A percentile compares a stretch with the other conserved stretches of the same genome.
Evolutionary conservation across 805 yeast species (phyloP).

Genomic region (Zygosaccharomyces bisporus): DNA sequence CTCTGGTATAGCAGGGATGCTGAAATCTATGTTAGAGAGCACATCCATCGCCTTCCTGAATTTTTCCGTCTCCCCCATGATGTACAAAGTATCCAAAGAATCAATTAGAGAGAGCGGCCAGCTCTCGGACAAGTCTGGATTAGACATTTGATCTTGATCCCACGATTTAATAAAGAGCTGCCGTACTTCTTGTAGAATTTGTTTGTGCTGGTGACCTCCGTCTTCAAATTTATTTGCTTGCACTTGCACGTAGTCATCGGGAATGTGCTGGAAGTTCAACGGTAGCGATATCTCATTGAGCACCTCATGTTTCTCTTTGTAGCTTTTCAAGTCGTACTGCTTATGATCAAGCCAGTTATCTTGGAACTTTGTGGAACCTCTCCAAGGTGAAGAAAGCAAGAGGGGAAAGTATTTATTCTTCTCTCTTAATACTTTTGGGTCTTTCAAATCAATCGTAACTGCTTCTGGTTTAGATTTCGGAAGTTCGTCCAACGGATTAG

Average conservation of each 20-base stretch:
- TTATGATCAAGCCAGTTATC: constrained; percentile 18
- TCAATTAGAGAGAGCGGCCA: constrained; percentile 53
- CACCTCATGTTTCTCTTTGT: constrained; percentile 28
- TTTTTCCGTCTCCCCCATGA: constrained; percentile 44
- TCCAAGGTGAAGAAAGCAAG: constrained; percentile 25
- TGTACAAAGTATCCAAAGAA: constrained; percentile 47
- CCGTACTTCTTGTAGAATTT: constrained; percentile 34
- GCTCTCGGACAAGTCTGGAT: not conserved
- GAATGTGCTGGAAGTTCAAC: constrained; percentile 9
- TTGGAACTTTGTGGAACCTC: constrained; percentile 16
- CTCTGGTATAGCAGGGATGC: constrained; percentile 39
- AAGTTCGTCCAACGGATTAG: not conserved
- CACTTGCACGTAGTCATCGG: constrained; percentile 25
- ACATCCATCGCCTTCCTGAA: constrained; percentile 38
- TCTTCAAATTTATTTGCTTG: constrained; percentile 33
- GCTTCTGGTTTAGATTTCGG: constrained; percentile 7
- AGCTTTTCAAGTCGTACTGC: constrained; percentile 19
- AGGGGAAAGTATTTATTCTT: constrained; percentile 42
- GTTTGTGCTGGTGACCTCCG: constrained; percentile 28
- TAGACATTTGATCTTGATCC: constrained; percentile 26
- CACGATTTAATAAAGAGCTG: constrained; percentile 43
- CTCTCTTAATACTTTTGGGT: constrained; percentile 26
- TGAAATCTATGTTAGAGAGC: constrained; percentile 40
- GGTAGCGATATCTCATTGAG: constrained; percentile 29
- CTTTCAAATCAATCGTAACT: constrained; percentile 13